Evolutionary conservation across 1,284 basidiomycete genomes (phyloP).

Genomic region (Xanthoconium separans): DNA sequence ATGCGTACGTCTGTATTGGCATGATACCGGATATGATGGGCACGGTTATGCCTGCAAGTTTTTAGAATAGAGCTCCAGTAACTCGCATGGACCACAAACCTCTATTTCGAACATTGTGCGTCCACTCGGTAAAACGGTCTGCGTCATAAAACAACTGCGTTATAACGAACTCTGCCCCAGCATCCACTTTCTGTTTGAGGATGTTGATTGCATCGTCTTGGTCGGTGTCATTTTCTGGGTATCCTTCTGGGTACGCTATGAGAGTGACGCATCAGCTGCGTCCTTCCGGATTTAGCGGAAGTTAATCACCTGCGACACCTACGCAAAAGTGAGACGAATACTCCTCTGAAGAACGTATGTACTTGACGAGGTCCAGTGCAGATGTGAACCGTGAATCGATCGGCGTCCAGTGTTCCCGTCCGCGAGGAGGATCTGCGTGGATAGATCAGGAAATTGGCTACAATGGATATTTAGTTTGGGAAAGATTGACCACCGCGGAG

Average conservation of each 20-base stretch:
- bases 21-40: conserved; percentile 96
- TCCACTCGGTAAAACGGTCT: conserved; percentile 81
- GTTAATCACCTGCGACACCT: conserved; percentile 74
- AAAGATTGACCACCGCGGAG: conserved; percentile 73
- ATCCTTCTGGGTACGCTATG: conserved; percentile 89
- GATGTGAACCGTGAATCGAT: conserved; percentile 85
- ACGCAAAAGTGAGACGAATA: conserved; percentile 89
- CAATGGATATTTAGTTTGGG: background rate
- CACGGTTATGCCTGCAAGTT: conserved; percentile 72
- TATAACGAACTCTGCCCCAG: conserved; percentile 94
- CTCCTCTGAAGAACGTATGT: conserved; percentile 80
- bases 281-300: background rate
- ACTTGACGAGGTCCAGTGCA: conserved; percentile 87
- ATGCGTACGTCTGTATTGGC: conserved; percentile 96
- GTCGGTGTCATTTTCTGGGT: conserved; percentile 64
- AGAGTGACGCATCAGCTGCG: background rate
- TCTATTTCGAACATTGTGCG: conserved; percentile 64
- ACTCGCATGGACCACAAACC: conserved; percentile 46
- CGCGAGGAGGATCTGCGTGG: conserved; percentile 81
- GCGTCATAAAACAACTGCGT: conserved; percentile 98
- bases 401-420: conserved; percentile 90
- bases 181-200: conserved; percentile 90
- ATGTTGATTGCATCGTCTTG: conserved; percentile 75
- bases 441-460: background rate
- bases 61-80: conserved; percentile 8